Conservation (phyloP, 2,329 filamentous ascomycete genomes). For the Fusarium citri region DNA sequence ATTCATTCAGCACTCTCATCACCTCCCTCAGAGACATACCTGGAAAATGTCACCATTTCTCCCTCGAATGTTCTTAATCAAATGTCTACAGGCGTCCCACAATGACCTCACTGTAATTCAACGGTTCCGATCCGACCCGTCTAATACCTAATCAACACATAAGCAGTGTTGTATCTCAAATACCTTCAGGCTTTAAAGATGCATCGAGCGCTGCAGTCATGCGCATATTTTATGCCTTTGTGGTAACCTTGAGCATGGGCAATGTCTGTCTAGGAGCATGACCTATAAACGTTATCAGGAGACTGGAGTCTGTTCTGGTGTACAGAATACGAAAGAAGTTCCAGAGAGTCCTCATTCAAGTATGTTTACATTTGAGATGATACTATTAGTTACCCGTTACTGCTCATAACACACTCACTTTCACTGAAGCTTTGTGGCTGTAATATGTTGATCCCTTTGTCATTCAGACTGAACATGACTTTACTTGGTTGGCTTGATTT, state of each 20-base stretch:
- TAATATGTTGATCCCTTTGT: neutral
- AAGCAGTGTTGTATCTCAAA: neutral
- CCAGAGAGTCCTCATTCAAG: neutral
- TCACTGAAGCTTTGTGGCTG: neutral
- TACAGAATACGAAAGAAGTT: neutral
- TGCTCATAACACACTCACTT: neutral
- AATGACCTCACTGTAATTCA: slow-evolving; percentile 36
- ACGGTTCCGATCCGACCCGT: slow-evolving; percentile 25
- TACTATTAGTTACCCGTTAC: neutral
- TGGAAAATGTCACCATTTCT: slow-evolving; percentile 43
- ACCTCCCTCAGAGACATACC: slow-evolving; percentile 6
- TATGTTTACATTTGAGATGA: neutral
- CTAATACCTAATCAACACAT: neutral
- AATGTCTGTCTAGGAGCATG: neutral
- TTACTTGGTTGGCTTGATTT: neutral
- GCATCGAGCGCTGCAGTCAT: neutral
- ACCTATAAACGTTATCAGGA: neutral
- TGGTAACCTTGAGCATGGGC: neutral
- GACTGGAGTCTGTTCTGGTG: neutral
- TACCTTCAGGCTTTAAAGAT: neutral
- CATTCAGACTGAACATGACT: neutral
- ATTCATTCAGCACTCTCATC: slow-evolving; percentile 12
- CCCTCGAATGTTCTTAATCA: slow-evolving; percentile 37
- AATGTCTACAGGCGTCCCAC: slow-evolving; percentile 27
- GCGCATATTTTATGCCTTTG: neutral